These are phyloP conservation scores for Diaporthe velutina DNA, from an alignment of 2,329 filamentous ascomycete genomes.

Conservation along the genomic window DNA sequence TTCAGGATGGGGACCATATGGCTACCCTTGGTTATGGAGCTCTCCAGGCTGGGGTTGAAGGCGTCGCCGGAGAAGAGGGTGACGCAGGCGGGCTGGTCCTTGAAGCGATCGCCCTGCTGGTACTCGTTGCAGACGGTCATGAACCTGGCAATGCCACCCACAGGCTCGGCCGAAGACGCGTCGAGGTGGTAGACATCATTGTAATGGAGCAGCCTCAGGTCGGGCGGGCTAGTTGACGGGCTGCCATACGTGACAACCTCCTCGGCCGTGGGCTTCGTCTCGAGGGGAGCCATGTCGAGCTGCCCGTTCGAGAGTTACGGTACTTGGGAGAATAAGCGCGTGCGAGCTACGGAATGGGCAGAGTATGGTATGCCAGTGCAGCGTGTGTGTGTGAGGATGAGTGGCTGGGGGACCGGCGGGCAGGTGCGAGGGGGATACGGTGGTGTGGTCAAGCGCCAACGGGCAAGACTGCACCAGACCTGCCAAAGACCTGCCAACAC, in stretches of 20 bases:
- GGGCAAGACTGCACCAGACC: background rate
- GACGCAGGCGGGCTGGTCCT: slow-evolving; percentile 74
- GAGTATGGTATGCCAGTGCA: background rate
- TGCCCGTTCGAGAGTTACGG: background rate
- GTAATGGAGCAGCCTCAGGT: slow-evolving; percentile 87
- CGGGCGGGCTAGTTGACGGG: slow-evolving; percentile 60
- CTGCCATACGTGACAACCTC: slow-evolving; percentile 49
- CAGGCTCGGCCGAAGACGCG: slow-evolving; percentile 79
- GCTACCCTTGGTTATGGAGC: slow-evolving; percentile 86
- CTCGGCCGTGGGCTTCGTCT: slow-evolving; percentile 36
- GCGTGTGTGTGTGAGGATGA: background rate
- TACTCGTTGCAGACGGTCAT: slow-evolving; percentile 84
- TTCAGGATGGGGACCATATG: slow-evolving; percentile 94
- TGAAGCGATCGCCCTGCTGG: slow-evolving; percentile 70
- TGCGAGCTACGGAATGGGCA: background rate
- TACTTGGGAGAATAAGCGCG: background rate
- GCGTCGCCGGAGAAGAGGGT: slow-evolving; percentile 93
- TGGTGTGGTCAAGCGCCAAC: background rate
- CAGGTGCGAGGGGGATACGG: background rate
- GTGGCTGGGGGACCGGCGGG: background rate
- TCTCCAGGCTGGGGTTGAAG: slow-evolving; percentile 92
- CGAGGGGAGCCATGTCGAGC: slow-evolving; percentile 33
- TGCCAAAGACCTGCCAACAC: slow-evolving; percentile 21
- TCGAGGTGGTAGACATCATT: slow-evolving; percentile 97
- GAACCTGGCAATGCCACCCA: slow-evolving; percentile 86